Conservation (phyloP, 495 filamentous ascomycete species). For the Neurospora sp. region DNA sequence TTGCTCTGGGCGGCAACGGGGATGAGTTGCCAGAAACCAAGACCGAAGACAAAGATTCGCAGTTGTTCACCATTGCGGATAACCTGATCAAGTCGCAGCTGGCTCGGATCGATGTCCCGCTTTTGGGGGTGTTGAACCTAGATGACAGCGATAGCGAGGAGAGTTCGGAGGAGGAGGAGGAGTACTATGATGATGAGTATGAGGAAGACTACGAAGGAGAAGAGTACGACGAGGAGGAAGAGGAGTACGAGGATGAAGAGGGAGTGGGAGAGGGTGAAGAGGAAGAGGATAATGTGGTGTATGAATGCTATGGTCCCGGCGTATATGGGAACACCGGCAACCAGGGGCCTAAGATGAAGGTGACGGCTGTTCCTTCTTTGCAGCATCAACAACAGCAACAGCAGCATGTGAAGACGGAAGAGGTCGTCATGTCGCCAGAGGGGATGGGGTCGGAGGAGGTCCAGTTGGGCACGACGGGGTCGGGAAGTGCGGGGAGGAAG, state of each 20-base stretch:
- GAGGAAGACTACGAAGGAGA: slow-evolving; percentile 9
- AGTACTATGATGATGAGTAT: slow-evolving; percentile 7
- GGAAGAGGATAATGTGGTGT: slow-evolving; percentile 9
- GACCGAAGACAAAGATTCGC: slow-evolving; percentile 16
- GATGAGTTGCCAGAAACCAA: background rate
- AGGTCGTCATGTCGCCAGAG: background rate
- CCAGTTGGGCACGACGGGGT: slow-evolving; percentile 9
- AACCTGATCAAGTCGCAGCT: slow-evolving; percentile 27
- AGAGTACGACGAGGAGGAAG: slow-evolving; percentile 19
- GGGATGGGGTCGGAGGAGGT: slow-evolving; percentile 12
- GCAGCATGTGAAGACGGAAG: background rate
- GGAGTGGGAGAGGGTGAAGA: slow-evolving; percentile 1
- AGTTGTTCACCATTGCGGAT: slow-evolving; percentile 21
- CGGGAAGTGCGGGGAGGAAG: slow-evolving; percentile 11
- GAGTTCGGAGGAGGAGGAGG: slow-evolving; percentile 6
- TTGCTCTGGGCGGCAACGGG: slow-evolving; percentile 20
- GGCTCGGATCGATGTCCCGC: slow-evolving; percentile 21
- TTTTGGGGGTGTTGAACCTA: slow-evolving; percentile 22
- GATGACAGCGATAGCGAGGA: slow-evolving; percentile 25
- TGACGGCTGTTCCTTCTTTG: background rate
- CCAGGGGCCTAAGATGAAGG: background rate
- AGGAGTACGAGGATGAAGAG: slow-evolving; percentile 19
- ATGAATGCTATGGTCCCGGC: slow-evolving; percentile 2
- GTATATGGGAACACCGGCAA: background rate
- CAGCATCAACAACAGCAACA: background rate